phyloP scores from a whole-genome alignment of 176 grass and related monocot species.

The Ampelocalamus luodianensis region DNA sequence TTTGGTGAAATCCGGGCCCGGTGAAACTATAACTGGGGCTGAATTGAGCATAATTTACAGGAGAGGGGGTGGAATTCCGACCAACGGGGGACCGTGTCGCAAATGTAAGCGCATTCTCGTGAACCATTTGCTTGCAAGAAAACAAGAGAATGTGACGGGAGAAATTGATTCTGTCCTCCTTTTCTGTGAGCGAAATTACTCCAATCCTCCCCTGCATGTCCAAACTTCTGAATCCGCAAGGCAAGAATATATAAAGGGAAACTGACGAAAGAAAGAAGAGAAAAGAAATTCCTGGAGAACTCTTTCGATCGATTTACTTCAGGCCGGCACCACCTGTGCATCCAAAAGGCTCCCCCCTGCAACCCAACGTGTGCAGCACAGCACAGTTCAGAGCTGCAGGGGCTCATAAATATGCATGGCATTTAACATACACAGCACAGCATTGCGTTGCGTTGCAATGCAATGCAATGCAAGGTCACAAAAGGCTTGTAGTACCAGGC shows the following conservation, averaged over 20 bases:
- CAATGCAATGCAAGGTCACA: background rate
- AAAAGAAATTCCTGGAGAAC: too few relatives aligned
- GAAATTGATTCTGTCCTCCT: background rate
- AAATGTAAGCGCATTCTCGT: constrained; percentile 13
- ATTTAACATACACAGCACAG: too few relatives aligned
- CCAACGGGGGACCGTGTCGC: constrained; percentile 11
- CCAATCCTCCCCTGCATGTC: background rate
- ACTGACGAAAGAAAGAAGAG: too few relatives aligned
- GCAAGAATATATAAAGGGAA: constrained; percentile 31
- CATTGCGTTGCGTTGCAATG: background rate
- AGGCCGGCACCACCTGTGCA: too few relatives aligned
- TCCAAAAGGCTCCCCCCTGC: too few relatives aligned
- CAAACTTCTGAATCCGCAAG: constrained; percentile 27
- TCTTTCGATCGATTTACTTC: too few relatives aligned
- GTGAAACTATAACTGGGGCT: background rate
- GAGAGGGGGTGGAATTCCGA: background rate
- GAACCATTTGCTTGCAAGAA: constrained; percentile 31
- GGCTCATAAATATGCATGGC: background rate
- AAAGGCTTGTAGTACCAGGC: background rate
- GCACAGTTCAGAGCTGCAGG: background rate
- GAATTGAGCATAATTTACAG: background rate
- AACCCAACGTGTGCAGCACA: background rate
- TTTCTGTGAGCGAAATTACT: constrained; percentile 45
- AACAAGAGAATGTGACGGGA: background rate
- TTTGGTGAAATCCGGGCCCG: too few relatives aligned